Evolutionary conservation across 2,329 filamentous ascomycete species (phyloP).

Genomic region (Taxawa tesnikishii): DNA sequence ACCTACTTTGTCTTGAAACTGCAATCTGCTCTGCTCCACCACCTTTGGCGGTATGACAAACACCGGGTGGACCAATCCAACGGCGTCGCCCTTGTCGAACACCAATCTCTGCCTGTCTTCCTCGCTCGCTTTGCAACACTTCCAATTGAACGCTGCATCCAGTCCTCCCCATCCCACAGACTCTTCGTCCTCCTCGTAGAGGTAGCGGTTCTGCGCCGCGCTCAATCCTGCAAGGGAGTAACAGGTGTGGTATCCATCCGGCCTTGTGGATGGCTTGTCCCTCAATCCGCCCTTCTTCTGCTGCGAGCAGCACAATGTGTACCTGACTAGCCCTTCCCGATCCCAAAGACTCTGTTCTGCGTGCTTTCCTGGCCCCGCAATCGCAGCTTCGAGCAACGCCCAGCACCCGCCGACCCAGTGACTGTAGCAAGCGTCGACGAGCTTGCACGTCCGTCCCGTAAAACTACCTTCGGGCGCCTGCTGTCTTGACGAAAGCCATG

Average conservation of each 20-base stretch:
- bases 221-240: slow-evolving; percentile 83
- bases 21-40: slow-evolving; percentile 51
- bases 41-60: slow-evolving; percentile 68
- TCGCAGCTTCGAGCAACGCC: slow-evolving; percentile 73
- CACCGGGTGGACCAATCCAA: slow-evolving; percentile 66
- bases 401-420: slow-evolving; percentile 97
- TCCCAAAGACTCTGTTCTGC: slow-evolving; percentile 51
- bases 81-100: slow-evolving; percentile 58
- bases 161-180: slow-evolving; percentile 14
- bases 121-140: slow-evolving; percentile 33
- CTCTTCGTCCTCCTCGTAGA: slow-evolving; percentile 22
- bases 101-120: slow-evolving; percentile 40
- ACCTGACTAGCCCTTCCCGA: slow-evolving; percentile 72
- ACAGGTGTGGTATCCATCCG: slow-evolving; percentile 86
- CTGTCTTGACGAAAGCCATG: slow-evolving; percentile 84
- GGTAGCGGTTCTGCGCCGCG: slow-evolving; percentile 58
- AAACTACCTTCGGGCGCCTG: slow-evolving; percentile 87
- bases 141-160: slow-evolving; percentile 32
- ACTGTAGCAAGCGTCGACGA: slow-evolving; percentile 96
- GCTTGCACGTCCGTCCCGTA: slow-evolving; percentile 88
- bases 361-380: slow-evolving; percentile 36
- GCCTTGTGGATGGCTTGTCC: slow-evolving; percentile 85
- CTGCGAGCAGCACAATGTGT: slow-evolving; percentile 84
- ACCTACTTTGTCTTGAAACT: slow-evolving; percentile 48
- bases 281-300: slow-evolving; percentile 64